Evolutionary conservation across 768 basidiomycete genomes (phyloP).

Genomic region (Phanerochaete carnosa): DNA sequence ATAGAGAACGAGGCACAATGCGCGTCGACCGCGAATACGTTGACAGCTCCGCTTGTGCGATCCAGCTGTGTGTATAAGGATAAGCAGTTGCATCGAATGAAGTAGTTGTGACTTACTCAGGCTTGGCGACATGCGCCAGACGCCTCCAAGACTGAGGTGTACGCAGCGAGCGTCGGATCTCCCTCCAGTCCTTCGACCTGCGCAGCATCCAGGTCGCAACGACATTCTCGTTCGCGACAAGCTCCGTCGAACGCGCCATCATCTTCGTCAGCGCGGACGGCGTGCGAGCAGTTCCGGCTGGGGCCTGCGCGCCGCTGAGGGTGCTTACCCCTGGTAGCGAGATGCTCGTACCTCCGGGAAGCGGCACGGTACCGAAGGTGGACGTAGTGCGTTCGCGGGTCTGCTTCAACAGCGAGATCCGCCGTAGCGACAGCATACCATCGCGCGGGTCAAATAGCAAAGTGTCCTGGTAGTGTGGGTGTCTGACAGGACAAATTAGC

Average conservation of each 20-base stretch:
- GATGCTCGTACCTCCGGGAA: constrained; percentile 49
- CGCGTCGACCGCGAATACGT: constrained; percentile 57
- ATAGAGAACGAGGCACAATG: constrained; percentile 71
- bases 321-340: constrained; percentile 56
- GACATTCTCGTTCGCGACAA: constrained; percentile 35
- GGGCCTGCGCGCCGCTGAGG: constrained; percentile 31
- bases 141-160: background rate
- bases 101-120: constrained; percentile 31
- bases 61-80: constrained; percentile 40
- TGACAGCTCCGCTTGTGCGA: constrained; percentile 81
- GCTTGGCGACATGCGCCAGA: constrained; percentile 15
- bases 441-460: constrained; percentile 64
- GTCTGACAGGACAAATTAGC: background rate
- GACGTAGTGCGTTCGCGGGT: constrained; percentile 19
- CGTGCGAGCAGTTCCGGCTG: constrained; percentile 22
- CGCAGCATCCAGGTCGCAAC: constrained; percentile 69
- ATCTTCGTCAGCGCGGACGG: constrained; percentile 35
- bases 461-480: constrained; percentile 55
- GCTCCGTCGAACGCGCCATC: constrained; percentile 32
- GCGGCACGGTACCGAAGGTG: constrained; percentile 24
- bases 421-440: constrained; percentile 51
- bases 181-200: constrained; percentile 48
- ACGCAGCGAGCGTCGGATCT: constrained; percentile 40
- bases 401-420: constrained; percentile 44
- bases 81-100: constrained; percentile 10